Evolutionary conservation across 306 rosid genomes (phyloP).

Genomic region (Biancaea sappan): DNA sequence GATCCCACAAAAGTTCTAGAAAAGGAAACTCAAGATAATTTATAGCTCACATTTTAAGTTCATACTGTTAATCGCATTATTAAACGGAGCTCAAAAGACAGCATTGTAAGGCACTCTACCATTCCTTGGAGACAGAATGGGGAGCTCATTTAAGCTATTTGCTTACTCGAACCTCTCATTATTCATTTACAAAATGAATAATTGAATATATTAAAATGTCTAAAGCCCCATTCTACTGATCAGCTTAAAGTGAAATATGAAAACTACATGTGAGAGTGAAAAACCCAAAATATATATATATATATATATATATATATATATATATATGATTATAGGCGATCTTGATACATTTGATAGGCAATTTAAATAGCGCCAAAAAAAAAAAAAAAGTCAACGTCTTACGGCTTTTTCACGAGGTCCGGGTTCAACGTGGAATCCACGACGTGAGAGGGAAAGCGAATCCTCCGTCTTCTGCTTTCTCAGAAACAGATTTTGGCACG

Average conservation of each 20-base stretch:
- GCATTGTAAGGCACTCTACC: neutral
- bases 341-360: too few species aligned
- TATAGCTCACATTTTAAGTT: neutral
- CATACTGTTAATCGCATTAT: neutral
- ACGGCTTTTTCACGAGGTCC: slow-evolving; percentile 72
- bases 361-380: neutral
- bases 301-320: neutral
- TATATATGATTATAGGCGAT: neutral
- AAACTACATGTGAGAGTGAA: neutral
- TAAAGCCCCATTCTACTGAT: neutral
- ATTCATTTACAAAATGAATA: neutral
- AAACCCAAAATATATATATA: neutral
- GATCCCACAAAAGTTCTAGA: neutral
- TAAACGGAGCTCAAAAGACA: neutral
- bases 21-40: neutral
- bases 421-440: slow-evolving; percentile 56
- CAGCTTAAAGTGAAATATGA: neutral
- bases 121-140: neutral
- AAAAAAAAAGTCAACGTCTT: slow-evolving; percentile 2
- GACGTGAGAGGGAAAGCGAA: slow-evolving; percentile 46
- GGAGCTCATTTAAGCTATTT: neutral
- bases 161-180: neutral
- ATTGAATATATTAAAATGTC: neutral
- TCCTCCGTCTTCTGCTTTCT: slow-evolving; percentile 40
- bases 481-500: neutral